Conservation (phyloP, 345 rosid species). For the Pugionium dolabratum region DNA sequence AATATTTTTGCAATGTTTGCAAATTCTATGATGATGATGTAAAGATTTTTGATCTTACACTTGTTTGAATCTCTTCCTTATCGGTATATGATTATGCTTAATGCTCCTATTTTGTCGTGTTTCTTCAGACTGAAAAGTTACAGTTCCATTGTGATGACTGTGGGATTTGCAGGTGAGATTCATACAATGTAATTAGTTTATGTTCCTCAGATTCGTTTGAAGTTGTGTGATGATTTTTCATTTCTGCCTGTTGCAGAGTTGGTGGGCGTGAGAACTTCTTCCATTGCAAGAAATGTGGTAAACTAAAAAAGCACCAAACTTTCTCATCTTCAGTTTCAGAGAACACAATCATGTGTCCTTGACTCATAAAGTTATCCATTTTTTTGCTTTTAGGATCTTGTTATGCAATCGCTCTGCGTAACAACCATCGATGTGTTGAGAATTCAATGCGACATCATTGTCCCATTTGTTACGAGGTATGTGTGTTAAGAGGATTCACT, state of each 20-base stretch:
- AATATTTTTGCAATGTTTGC: conserved; percentile 86
- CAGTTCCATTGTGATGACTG: conserved; percentile 97
- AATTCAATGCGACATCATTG: conserved; percentile 98
- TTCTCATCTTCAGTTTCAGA: conserved; percentile 6
- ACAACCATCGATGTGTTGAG: conserved; percentile 90
- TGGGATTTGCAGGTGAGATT: conserved; percentile 85
- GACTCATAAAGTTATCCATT: background rate
- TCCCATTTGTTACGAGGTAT: conserved; percentile 94
- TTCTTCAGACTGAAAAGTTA: conserved; percentile 57
- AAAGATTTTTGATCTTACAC: background rate
- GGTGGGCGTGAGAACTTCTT: conserved; percentile 85
- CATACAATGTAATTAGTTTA: background rate
- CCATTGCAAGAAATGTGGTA: conserved; percentile 97
- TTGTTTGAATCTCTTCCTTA: background rate
- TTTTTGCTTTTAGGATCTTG: conserved; percentile 62
- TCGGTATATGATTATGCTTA: background rate
- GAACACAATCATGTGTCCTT: background rate
- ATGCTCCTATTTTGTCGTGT: background rate
- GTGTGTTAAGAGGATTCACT: background rate
- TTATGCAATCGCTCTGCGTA: conserved; percentile 57
- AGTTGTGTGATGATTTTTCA: background rate
- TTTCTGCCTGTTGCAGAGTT: conserved; percentile 48
- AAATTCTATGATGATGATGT: conserved; percentile 95
- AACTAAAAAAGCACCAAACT: background rate
- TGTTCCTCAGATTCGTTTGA: background rate